These are phyloP conservation scores for Laetiporus sulphureus DNA, from an alignment of 1,284 basidiomycete genomes.

Conservation along the genomic window DNA sequence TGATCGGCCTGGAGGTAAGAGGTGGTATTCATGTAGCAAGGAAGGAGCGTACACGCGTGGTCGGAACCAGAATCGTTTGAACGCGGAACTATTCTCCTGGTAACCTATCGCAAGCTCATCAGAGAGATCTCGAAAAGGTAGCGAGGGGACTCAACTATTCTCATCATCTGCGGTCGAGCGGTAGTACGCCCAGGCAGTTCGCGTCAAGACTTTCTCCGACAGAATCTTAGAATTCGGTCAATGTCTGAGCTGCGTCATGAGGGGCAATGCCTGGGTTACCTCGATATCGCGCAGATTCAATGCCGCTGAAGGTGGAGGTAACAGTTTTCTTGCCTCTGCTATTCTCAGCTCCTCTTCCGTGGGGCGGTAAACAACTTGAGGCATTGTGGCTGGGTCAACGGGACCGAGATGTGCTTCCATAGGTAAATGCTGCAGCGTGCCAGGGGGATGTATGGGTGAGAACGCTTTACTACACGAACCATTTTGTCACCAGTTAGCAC, in stretches of 20 bases:
- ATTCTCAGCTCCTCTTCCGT: slow-evolving; percentile 38
- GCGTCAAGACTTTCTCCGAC: slow-evolving; percentile 27
- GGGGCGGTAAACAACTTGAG: slow-evolving; percentile 22
- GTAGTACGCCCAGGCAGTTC: slow-evolving; percentile 49
- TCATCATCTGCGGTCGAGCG: slow-evolving; percentile 41
- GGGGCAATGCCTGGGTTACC: slow-evolving; percentile 12
- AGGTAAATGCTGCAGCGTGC: slow-evolving; percentile 25
- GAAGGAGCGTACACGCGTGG: slow-evolving; percentile 33
- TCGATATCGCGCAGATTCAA: slow-evolving; percentile 42
- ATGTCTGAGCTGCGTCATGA: neutral
- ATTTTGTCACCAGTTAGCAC: slow-evolving; percentile 1
- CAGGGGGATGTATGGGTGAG: slow-evolving; percentile 31
- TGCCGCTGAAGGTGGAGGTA: slow-evolving; percentile 36
- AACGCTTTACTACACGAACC: slow-evolving; percentile 24
- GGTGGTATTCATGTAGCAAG: neutral
- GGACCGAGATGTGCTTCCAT: slow-evolving; percentile 34
- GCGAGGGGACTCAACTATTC: slow-evolving; percentile 30
- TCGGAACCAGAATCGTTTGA: slow-evolving; percentile 42
- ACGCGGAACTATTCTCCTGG: slow-evolving; percentile 38
- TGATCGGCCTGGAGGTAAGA: slow-evolving; percentile 8
- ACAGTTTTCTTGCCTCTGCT: slow-evolving; percentile 29
- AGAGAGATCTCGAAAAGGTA: no score
- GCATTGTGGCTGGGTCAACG: slow-evolving; percentile 39
- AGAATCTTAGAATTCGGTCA: slow-evolving; percentile 16
- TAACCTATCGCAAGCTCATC: no score